Evolutionary conservation across 2,329 filamentous ascomycete species (phyloP), one percentile per base, ranked within the genome.

Genomic region (Penicillium expansum): DNA sequence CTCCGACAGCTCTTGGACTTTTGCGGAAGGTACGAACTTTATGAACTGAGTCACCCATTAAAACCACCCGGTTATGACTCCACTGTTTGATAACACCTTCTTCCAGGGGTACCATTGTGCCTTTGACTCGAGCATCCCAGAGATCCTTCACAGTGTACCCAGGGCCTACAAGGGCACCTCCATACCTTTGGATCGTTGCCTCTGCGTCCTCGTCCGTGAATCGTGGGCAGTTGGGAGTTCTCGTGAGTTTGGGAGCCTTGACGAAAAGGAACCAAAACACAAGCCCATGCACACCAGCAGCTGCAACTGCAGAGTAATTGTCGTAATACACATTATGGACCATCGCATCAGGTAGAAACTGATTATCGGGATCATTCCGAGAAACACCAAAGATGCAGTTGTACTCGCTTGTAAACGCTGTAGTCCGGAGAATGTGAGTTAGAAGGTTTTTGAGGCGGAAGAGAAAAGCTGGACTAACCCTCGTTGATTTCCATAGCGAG

Each of bases 341-440:
- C 41, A 47, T 48, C 2, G 32, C 56, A 37, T 59, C 56, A 5
- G 59, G 52, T 16, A 61, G 18, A 8, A 61, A 44, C n/a, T 42
- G 43, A 5, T 43, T 45, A 22, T 45, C 44, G 24, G 52, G n/a
- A 1, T 30, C n/a, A 8, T 60, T 59, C 22, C 29, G 29, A 8
- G 63, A 63, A 16, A 69, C 58, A 13, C 63, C 65, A 32, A 66
- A 65, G 9, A 71, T 57, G 30, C 62, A 63, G 35, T 65, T 62
- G 44, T 66, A 71, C 44, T 64, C 62, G 20, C 62, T 60, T 30
- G 49, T 59, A 18, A 61, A 61, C 10, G 52, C 59, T 61, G 35
- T 24, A 10, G 1, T 5, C 7, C 16, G 9, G 8, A 37, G n/a
- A 32, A 35, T 13, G n/a, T 27, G 10, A 20, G 29, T 33, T 35